phyloP scores from a whole-genome alignment of 23 red algal genomes.

The Gracilaria domingensis region DNA sequence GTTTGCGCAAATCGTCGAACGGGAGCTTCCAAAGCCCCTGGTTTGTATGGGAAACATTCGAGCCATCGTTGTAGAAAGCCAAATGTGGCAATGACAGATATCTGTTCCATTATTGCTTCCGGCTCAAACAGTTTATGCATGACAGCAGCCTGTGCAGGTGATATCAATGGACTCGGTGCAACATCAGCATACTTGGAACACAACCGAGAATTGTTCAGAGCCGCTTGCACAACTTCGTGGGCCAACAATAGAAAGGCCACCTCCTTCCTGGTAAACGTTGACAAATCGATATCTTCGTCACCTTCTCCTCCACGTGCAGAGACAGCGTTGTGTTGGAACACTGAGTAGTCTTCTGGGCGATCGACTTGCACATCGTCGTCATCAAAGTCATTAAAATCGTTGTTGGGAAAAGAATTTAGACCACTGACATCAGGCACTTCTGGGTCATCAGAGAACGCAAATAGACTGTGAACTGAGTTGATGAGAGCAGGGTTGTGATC shows the following conservation, averaged over 20 bases:
- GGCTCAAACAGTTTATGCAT: conserved; percentile 48
- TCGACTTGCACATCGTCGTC: conserved; percentile 26
- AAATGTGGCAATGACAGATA: conserved; percentile 57
- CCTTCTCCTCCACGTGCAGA: neutral
- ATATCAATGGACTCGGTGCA: conserved; percentile 22
- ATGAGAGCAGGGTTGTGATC: neutral
- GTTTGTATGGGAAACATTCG: conserved; percentile 56
- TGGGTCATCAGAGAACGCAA: conserved; percentile 37
- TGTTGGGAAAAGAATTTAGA: conserved; percentile 30
- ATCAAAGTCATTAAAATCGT: conserved; percentile 22
- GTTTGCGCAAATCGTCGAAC: conserved; percentile 59
- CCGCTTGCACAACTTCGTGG: conserved; percentile 56
- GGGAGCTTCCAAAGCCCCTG: conserved; percentile 58
- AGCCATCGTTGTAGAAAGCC: conserved; percentile 53
- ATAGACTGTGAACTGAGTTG: neutral
- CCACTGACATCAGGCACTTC: conserved; percentile 61
- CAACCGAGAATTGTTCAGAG: conserved; percentile 24
- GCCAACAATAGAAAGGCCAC: conserved; percentile 58
- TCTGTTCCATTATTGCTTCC: conserved; percentile 65
- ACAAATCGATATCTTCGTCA: conserved; percentile 18
- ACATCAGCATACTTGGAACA: conserved; percentile 43
- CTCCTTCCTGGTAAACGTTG: conserved; percentile 40
- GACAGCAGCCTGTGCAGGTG: conserved; percentile 18
- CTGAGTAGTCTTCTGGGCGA: neutral
- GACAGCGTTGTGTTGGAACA: neutral